Evolutionary conservation across 78 protist genomes (phyloP).

Genomic region (Creolimax fragrantissima): DNA sequence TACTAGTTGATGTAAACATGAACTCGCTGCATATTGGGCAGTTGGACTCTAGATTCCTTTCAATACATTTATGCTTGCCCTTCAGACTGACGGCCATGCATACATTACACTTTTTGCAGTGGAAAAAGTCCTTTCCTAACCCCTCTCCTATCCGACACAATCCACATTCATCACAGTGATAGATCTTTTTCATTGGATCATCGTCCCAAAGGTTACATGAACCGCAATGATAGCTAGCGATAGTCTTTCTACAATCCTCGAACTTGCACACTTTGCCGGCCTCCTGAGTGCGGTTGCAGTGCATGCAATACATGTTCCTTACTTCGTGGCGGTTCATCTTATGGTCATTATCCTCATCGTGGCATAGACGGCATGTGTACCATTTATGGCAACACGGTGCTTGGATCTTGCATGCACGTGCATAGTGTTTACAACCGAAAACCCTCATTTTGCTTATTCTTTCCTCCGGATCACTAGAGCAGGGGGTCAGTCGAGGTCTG

Average conservation of each 20-base stretch:
- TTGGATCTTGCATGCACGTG: neutral
- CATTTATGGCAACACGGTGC: slow-evolving; percentile 27
- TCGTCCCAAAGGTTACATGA: slow-evolving; percentile 27
- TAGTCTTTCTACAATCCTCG: neutral
- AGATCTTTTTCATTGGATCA: neutral
- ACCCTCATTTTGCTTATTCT: neutral
- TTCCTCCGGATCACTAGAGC: neutral
- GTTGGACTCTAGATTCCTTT: slow-evolving; percentile 13
- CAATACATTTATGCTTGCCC: slow-evolving; percentile 39
- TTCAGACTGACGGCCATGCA: neutral
- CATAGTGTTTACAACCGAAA: slow-evolving; percentile 34
- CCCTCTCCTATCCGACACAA: slow-evolving; percentile 14
- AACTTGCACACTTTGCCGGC: neutral
- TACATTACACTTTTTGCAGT: slow-evolving; percentile 2
- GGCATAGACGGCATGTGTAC: slow-evolving; percentile 37
- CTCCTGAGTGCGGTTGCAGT: slow-evolving; percentile 14
- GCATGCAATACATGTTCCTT: slow-evolving; percentile 21
- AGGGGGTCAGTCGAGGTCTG: neutral
- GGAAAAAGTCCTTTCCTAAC: slow-evolving; percentile 17
- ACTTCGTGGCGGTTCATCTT: slow-evolving; percentile 27
- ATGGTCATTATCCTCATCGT: slow-evolving; percentile 34
- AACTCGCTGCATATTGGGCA: slow-evolving; percentile 61
- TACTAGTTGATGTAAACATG: slow-evolving; percentile 37
- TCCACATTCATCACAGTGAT: slow-evolving; percentile 24
- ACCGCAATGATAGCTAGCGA: slow-evolving; percentile 26